Conservation (phyloP, 1,284 basidiomycete species). For the Apiotrichum veenhuisii region DNA sequence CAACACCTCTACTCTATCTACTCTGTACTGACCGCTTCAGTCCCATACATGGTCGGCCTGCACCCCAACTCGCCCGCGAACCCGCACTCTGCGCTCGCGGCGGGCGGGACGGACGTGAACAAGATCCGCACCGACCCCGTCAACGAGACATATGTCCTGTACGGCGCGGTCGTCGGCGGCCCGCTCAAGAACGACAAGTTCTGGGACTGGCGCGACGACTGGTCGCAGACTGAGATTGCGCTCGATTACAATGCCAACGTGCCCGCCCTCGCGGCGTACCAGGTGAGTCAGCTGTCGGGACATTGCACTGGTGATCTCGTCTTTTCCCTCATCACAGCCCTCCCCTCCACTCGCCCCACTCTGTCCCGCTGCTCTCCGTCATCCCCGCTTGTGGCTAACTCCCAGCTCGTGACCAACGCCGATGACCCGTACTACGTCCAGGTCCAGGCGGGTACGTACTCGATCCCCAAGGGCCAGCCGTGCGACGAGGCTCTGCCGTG, state of each 20-base stretch:
- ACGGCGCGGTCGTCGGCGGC: conserved; percentile 83
- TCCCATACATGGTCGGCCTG: conserved; percentile 60
- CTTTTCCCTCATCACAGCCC: too few species aligned
- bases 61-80: conserved; percentile 87
- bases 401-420: conserved; percentile 17
- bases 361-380: too few species aligned
- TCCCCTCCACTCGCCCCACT: too few species aligned
- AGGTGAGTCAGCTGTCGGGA: conserved; percentile 26
- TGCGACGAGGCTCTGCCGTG: conserved; percentile 70
- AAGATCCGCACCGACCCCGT: conserved; percentile 67
- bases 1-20: too few species aligned
- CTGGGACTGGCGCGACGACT: conserved; percentile 69
- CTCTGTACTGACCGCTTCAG: conserved; percentile 18
- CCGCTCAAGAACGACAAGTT: conserved; percentile 71
- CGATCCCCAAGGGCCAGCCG: conserved; percentile 63
- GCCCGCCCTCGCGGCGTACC: conserved; percentile 67
- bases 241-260: conserved; percentile 74
- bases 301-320: too few species aligned
- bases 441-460: conserved; percentile 64
- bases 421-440: conserved; percentile 72
- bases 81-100: conserved; percentile 81
- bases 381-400: not conserved
- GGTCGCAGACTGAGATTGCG: conserved; percentile 45
- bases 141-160: conserved; percentile 69
- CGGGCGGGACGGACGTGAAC: conserved; percentile 64